Conservation (phyloP, 768 basidiomycete species). For the Austroboletus eburneus region DNA sequence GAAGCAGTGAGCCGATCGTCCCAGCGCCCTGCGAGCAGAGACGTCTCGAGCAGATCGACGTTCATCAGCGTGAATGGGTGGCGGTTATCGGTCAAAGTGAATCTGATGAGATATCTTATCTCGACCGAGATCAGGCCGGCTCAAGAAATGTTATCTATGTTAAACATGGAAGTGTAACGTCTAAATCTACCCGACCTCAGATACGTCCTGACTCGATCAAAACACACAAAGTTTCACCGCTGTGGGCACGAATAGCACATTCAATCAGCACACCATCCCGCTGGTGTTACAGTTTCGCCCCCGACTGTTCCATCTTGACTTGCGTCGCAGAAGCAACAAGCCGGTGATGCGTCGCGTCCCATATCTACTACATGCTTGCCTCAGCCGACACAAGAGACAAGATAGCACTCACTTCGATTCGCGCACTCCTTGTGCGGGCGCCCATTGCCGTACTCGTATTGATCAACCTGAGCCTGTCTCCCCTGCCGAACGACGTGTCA, state of each 20-base stretch:
- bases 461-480: constrained; percentile 41
- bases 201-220: neutral
- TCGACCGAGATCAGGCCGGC: neutral
- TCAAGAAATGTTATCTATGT: neutral
- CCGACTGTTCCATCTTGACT: constrained; percentile 32
- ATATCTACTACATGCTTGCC: constrained; percentile 37
- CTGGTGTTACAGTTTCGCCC: constrained; percentile 15
- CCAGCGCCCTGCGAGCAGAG: constrained; percentile 53
- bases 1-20: constrained; percentile 21
- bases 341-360: constrained; percentile 36
- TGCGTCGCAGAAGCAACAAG: constrained; percentile 43
- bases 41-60: constrained; percentile 43
- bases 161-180: neutral
- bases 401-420: constrained; percentile 35
- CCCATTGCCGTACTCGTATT: constrained; percentile 35
- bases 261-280: too few species aligned
- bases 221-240: too few species aligned
- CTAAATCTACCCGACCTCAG: neutral
- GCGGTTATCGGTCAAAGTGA: constrained; percentile 1
- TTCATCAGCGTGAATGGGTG: constrained; percentile 9
- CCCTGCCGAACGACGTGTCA: constrained; percentile 36
- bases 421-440: constrained; percentile 28
- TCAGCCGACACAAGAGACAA: constrained; percentile 15
- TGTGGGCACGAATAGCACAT: too few species aligned
- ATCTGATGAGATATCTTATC: constrained; percentile 10